Percentiles rank a stretch among this genome's conserved stretches.
Evolutionary conservation across 2,329 filamentous ascomycete genomes (phyloP).

Genomic region (Arthrobotrys pseudoclavata): DNA sequence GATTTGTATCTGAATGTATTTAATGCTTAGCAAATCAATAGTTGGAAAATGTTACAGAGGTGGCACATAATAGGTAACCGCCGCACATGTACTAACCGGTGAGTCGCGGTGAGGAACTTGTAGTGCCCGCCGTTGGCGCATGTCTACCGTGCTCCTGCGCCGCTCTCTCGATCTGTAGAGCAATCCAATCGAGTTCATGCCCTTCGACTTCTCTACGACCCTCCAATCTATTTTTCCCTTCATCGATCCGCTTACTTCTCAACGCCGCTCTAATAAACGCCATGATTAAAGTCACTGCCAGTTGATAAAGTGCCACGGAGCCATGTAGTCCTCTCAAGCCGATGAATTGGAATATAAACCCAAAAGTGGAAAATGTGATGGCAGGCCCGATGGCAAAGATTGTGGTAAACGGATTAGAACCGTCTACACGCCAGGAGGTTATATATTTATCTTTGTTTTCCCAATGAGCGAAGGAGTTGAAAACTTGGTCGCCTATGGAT

Average conservation of each 20-base stretch:
- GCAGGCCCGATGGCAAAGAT: slow-evolving; percentile 1
- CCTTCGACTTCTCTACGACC: slow-evolving; percentile 17
- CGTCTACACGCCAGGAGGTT: slow-evolving; percentile 9
- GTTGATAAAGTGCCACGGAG: slow-evolving; percentile 27
- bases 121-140: not conserved
- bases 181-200: slow-evolving; percentile 35
- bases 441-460: slow-evolving; percentile 10
- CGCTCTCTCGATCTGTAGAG: slow-evolving; percentile 15
- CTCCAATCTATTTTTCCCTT: slow-evolving; percentile 14
- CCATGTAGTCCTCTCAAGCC: slow-evolving; percentile 58
- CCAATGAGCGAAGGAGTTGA: slow-evolving; percentile 44
- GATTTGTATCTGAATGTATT: not conserved
- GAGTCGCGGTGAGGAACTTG: too few species aligned
- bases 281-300: slow-evolving; percentile 27
- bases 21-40: slow-evolving; percentile 1
- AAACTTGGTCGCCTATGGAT: slow-evolving; percentile 60
- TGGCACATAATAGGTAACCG: not conserved
- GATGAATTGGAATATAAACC: slow-evolving; percentile 60
- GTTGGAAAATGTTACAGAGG: too few species aligned
- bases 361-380: slow-evolving; percentile 21
- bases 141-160: not conserved
- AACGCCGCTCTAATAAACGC: slow-evolving; percentile 28
- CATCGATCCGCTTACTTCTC: slow-evolving; percentile 28
- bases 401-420: not conserved
- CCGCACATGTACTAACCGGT: not conserved